Evolutionary conservation across 768 basidiomycete genomes (phyloP).

Genomic region (Rhodotorula taiwanensis): DNA sequence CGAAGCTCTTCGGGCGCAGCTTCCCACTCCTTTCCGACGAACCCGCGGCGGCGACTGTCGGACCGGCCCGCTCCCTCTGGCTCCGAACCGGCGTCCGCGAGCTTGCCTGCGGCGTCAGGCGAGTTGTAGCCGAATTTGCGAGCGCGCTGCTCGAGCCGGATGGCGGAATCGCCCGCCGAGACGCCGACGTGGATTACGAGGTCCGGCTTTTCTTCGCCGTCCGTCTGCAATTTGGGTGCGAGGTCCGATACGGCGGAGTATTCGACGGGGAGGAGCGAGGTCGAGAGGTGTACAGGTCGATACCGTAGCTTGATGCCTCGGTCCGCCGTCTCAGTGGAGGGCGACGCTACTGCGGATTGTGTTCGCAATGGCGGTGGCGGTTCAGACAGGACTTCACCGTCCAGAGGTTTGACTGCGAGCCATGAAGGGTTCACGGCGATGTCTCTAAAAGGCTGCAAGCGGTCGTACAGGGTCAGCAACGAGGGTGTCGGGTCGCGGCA

Average conservation of each 20-base stretch:
- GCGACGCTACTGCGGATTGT: neutral
- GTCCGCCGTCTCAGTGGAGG: neutral
- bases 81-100: neutral
- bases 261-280: neutral
- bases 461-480: no score
- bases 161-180: neutral
- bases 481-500: no score
- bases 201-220: neutral
- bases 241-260: neutral
- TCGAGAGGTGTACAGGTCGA: neutral
- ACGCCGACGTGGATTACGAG: constrained; percentile 28
- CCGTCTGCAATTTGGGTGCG: neutral
- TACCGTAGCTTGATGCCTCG: neutral
- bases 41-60: constrained; percentile 2
- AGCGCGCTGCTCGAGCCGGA: constrained; percentile 9
- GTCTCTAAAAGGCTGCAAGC: neutral
- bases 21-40: neutral
- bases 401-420: neutral
- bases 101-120: neutral
- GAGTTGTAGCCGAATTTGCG: constrained; percentile 10
- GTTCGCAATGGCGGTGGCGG: neutral
- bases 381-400: neutral
- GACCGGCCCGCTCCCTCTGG: no score
- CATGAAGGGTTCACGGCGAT: neutral
- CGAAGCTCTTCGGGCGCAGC: constrained; percentile 1